phyloP scores from a whole-genome alignment of 768 basidiomycete species.

The Panus rudis region DNA sequence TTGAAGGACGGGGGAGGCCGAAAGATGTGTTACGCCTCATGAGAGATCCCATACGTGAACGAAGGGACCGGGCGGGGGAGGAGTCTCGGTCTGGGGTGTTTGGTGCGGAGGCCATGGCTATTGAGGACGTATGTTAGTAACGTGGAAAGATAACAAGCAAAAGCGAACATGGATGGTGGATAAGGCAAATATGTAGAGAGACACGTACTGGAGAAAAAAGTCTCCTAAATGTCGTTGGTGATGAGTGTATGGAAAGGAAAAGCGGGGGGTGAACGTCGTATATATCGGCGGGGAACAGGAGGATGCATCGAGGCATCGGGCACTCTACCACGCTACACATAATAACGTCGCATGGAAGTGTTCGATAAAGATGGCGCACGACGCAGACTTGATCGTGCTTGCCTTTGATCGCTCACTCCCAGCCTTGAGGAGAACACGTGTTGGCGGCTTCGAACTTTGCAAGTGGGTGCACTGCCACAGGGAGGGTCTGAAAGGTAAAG shows the following conservation, averaged over 20 bases:
- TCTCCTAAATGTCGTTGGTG: neutral
- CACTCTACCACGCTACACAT: slow-evolving; percentile 14
- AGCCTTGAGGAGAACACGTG: no score
- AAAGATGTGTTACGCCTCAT: slow-evolving; percentile 59
- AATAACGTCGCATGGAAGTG: no score
- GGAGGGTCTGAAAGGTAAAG: no score
- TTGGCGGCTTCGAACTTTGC: no score
- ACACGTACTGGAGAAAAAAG: neutral
- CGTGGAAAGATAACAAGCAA: neutral
- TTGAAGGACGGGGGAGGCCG: slow-evolving; percentile 22
- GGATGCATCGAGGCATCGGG: slow-evolving; percentile 15
- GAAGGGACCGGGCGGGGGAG: slow-evolving; percentile 12
- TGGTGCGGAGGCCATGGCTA: slow-evolving; percentile 11
- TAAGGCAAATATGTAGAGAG: slow-evolving; percentile 6
- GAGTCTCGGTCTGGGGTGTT: slow-evolving; percentile 9
- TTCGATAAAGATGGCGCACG: no score
- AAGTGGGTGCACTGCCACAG: no score
- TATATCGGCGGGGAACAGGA: slow-evolving; percentile 9
- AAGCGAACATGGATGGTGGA: neutral
- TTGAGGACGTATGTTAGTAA: slow-evolving; percentile 1
- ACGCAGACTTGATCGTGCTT: no score
- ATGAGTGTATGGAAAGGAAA: slow-evolving; percentile 6
- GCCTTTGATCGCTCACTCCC: no score
- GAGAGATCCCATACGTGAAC: slow-evolving; percentile 46
- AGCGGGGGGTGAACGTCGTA: slow-evolving; percentile 1